Conservation (phyloP, 2,329 filamentous ascomycete species). For the Xylariaceae sp. region DNA sequence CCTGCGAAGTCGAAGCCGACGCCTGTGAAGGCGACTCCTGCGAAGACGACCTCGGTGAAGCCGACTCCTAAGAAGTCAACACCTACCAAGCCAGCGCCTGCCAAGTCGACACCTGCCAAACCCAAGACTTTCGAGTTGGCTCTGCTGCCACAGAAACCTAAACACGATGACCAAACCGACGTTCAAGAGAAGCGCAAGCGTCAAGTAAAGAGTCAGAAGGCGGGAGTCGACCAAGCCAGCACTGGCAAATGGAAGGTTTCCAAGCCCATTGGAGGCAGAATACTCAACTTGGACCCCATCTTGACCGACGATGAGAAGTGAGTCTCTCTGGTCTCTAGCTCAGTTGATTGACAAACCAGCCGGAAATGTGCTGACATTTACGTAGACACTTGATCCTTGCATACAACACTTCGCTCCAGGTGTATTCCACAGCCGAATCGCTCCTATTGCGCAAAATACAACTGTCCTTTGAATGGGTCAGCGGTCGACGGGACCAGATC, state of each 20-base stretch:
- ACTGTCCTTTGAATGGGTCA: conserved; percentile 36
- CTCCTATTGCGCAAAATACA: conserved; percentile 69
- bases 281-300: conserved; percentile 60
- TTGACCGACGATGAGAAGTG: conserved; percentile 58
- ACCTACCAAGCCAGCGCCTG: conserved; percentile 12
- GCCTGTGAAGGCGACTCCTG: not conserved
- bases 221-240: not conserved
- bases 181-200: conserved; percentile 19
- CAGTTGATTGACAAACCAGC: not conserved
- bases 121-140: conserved; percentile 12
- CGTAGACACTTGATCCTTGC: conserved; percentile 69
- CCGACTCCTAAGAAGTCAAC: conserved; percentile 3
- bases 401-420: conserved; percentile 68
- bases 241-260: conserved; percentile 51
- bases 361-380: conserved; percentile 22
- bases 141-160: conserved; percentile 3
- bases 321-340: conserved; percentile 38
- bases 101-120: conserved; percentile 9
- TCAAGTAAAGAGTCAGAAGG: conserved; percentile 8
- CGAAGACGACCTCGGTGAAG: too few species aligned
- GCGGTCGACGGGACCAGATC: conserved; percentile 34
- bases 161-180: conserved; percentile 6
- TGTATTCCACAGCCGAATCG: conserved; percentile 78
- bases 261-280: conserved; percentile 59
- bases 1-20: conserved; percentile 12